These are phyloP conservation scores for Diaporthe eres DNA, from an alignment of 2,329 filamentous ascomycete species.

Conservation along the genomic window DNA sequence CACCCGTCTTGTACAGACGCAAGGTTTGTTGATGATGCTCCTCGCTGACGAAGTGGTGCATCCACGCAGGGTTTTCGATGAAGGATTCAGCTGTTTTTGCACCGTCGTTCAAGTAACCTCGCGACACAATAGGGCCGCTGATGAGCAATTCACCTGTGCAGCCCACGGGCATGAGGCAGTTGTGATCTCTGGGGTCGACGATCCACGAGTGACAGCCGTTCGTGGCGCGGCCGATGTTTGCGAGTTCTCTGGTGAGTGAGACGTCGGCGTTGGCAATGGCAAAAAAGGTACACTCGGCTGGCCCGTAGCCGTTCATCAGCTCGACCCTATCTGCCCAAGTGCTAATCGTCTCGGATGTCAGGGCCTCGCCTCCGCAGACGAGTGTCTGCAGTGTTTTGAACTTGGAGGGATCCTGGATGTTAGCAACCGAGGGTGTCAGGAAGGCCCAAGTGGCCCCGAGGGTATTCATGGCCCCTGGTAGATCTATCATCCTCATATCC, in stretches of 20 bases:
- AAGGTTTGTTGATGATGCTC: background rate
- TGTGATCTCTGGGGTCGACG: constrained; percentile 45
- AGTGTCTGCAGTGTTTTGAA: constrained; percentile 41
- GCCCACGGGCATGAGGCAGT: constrained; percentile 41
- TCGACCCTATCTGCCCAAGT: constrained; percentile 38
- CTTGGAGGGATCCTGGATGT: constrained; percentile 39
- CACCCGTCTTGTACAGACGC: constrained; percentile 54
- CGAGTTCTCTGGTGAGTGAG: constrained; percentile 32
- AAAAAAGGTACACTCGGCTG: constrained; percentile 39
- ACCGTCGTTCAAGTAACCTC: constrained; percentile 62
- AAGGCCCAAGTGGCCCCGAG: constrained; percentile 42
- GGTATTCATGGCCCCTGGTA: constrained; percentile 47
- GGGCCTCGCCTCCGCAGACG: constrained; percentile 44
- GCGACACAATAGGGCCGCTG: constrained; percentile 49
- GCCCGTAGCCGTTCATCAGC: constrained; percentile 44
- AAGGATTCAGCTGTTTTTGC: constrained; percentile 49
- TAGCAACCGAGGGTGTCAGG: constrained; percentile 47
- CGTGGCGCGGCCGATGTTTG: constrained; percentile 42
- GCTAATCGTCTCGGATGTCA: constrained; percentile 40
- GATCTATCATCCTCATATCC: constrained; percentile 53
- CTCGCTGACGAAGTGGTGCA: background rate
- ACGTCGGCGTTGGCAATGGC: background rate
- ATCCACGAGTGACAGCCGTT: constrained; percentile 46
- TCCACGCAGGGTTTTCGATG: background rate
- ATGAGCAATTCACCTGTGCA: constrained; percentile 44